Conservation (phyloP, 805 yeast species). For the Torulaspora microellipsoides region DNA sequence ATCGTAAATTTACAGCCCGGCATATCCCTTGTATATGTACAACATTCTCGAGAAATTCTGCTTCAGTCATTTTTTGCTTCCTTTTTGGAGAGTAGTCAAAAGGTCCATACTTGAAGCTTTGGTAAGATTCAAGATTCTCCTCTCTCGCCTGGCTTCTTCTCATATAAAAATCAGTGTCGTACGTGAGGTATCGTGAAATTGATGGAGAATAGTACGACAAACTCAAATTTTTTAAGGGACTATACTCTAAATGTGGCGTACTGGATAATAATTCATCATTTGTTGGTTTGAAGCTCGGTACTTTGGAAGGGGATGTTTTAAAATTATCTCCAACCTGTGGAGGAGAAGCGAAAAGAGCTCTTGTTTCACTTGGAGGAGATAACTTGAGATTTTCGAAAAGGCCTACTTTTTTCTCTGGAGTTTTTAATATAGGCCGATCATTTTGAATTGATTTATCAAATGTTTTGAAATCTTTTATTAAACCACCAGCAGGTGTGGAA, state of each 20-base stretch:
- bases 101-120: slow-evolving; percentile 23
- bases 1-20: slow-evolving; percentile 65
- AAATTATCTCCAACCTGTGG: not conserved
- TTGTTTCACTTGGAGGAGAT: slow-evolving; percentile 8
- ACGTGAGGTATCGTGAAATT: slow-evolving; percentile 26
- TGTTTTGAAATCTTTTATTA: slow-evolving; percentile 24
- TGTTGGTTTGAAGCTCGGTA: slow-evolving; percentile 12
- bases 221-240: slow-evolving; percentile 25
- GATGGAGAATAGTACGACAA: slow-evolving; percentile 35
- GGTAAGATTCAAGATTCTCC: slow-evolving; percentile 23
- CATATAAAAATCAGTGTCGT: slow-evolving; percentile 27
- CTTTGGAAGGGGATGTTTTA: slow-evolving; percentile 4
- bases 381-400: slow-evolving; percentile 1
- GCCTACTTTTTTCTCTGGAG: slow-evolving; percentile 1
- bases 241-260: slow-evolving; percentile 23
- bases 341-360: slow-evolving; percentile 6
- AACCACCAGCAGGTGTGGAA: slow-evolving; percentile 12
- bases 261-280: slow-evolving; percentile 6
- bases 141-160: slow-evolving; percentile 29
- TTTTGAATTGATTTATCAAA: slow-evolving; percentile 1
- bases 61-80: slow-evolving; percentile 29
- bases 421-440: not conserved
- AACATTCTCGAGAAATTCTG: slow-evolving; percentile 34
- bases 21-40: slow-evolving; percentile 61
- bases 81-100: slow-evolving; percentile 29